These are phyloP conservation scores for Terfezia claveryi DNA, from an alignment of 495 filamentous ascomycete species.

Conservation along the genomic window DNA sequence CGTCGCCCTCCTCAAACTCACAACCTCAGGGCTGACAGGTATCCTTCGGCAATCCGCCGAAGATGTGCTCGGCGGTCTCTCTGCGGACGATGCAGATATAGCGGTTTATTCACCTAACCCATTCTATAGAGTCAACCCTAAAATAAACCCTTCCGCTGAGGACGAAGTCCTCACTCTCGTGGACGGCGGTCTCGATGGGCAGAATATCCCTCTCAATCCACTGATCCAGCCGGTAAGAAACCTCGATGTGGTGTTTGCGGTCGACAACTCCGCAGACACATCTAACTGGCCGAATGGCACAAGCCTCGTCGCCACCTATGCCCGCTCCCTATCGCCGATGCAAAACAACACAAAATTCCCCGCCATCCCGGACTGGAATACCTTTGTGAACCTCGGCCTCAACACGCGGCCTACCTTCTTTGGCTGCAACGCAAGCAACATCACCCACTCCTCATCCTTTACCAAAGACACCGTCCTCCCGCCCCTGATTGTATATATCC, in stretches of 20 bases:
- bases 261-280: conserved; percentile 73
- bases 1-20: conserved; percentile 30
- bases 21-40: conserved; percentile 30
- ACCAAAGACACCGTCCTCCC: conserved; percentile 19
- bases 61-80: conserved; percentile 13
- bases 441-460: conserved; percentile 23
- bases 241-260: conserved; percentile 81
- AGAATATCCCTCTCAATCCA: conserved; percentile 76
- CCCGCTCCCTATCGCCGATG: conserved; percentile 42
- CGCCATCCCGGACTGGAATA: conserved; percentile 55
- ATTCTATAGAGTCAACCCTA: conserved; percentile 48
- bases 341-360: conserved; percentile 73
- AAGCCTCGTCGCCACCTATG: conserved; percentile 59
- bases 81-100: conserved; percentile 41
- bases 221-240: conserved; percentile 55
- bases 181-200: conserved; percentile 67
- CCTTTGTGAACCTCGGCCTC: conserved; percentile 67
- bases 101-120: conserved; percentile 69
- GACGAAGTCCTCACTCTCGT: conserved; percentile 45
- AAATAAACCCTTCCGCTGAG: conserved; percentile 35
- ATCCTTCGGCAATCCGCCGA: conserved; percentile 34
- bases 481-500: conserved; percentile 74
- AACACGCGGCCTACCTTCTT: conserved; percentile 84
- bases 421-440: conserved; percentile 58
- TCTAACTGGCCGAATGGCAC: conserved; percentile 74